Evolutionary conservation across 768 basidiomycete species (phyloP).

Genomic region (Agrocybe pediades): DNA sequence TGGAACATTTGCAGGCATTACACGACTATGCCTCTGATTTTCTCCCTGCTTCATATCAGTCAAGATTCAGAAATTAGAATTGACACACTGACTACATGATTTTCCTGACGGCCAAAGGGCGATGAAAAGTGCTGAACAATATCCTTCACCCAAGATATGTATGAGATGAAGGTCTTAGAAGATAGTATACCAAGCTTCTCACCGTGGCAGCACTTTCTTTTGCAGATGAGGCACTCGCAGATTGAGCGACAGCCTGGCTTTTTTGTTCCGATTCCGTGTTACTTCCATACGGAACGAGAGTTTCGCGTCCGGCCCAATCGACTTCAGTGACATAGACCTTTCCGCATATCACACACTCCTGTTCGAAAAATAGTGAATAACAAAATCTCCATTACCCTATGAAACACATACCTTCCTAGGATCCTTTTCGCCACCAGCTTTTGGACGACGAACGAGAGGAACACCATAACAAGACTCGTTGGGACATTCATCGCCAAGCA

Average conservation of each 20-base stretch:
- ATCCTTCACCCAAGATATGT: background rate
- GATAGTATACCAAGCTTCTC: background rate
- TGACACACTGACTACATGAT: background rate
- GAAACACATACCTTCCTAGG: slow-evolving; percentile 57
- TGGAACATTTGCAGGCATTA: background rate
- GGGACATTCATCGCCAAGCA: slow-evolving; percentile 87
- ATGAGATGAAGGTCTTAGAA: background rate
- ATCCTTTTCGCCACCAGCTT: slow-evolving; percentile 57
- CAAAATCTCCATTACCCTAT: background rate
- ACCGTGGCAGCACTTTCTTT: background rate
- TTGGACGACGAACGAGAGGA: slow-evolving; percentile 83
- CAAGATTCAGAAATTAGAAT: background rate
- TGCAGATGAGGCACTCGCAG: background rate
- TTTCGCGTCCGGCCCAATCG: slow-evolving; percentile 52
- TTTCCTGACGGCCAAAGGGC: slow-evolving; percentile 7
- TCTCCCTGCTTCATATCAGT: background rate
- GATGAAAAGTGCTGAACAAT: slow-evolving; percentile 4
- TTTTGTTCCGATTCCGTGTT: background rate
- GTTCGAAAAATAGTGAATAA: slow-evolving; percentile 7
- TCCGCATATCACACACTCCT: slow-evolving; percentile 83
- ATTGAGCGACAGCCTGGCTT: background rate
- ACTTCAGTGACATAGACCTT: slow-evolving; percentile 56
- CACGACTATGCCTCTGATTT: background rate
- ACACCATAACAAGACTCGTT: slow-evolving; percentile 71
- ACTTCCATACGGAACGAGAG: slow-evolving; percentile 29